Base-by-base conservation (phyloP, 2,329 filamentous ascomycete species). In the Penicillium verrucosum region DNA sequence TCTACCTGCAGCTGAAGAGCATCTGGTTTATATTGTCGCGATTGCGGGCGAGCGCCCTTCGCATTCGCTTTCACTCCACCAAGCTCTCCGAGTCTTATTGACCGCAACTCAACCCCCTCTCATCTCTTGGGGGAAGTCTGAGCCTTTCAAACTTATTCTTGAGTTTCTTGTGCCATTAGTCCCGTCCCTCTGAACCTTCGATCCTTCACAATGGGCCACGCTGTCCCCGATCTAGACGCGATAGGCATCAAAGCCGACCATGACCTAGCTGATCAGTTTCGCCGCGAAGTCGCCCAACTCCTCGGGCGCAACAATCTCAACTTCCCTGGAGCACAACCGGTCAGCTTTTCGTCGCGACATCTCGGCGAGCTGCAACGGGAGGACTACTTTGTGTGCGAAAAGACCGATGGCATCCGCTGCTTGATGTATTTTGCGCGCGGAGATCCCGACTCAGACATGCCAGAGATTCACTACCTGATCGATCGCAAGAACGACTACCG, bases 401-500 rank as follows among this genome's bases (percentile, higher is more conserved):
- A 99, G 79, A 96, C 93, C 1, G 94, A 99, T 71, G 94, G 94
- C 53, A 90, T 97, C 61, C 87, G 94, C 61, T 97, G 95, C 73
- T 84, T 99, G n/a, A 84, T 99, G 62, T 97, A 95, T 79, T 86
- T 94, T 63, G 91, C 90, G 49, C 70, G 72, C 54, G 74, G 74
- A 6, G 76, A 78, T 37, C 70, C 71, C 21, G 74, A 79, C 8
- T 87, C 88, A 70, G 78, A 80, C 25, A 82, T 86, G 41, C 72
- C 78, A 6, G 91, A 95, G 71, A 83, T 87, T 25, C 89, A 94
- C 70, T 97, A 96, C 78, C 82, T 99, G 55, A 96, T 99, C 76
- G 93, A 99, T 77, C 91, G 94, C 70, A 96, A 92, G 77, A 97
- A 99, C 77, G 92, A 97, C 73, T 99, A 94, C 80, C 96, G 93